Conservation (phyloP, 1,284 basidiomycete species). For the Puccinia triticina region DNA sequence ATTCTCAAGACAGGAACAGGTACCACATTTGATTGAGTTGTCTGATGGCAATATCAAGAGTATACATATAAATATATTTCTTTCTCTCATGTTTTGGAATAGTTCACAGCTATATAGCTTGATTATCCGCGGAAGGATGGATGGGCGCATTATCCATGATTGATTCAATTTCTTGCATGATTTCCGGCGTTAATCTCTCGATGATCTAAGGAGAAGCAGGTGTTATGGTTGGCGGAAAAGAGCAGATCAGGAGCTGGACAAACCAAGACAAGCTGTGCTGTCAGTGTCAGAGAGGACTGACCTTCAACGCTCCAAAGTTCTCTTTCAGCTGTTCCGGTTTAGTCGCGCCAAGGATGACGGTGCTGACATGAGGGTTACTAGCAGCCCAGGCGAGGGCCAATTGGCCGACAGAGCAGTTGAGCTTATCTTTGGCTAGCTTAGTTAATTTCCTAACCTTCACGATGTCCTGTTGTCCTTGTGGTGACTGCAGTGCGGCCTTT, state of each 20-base stretch:
- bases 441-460: slow-evolving; percentile 42
- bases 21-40: no score
- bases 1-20: neutral
- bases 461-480: slow-evolving; percentile 47
- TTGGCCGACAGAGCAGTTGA: slow-evolving; percentile 67
- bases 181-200: slow-evolving; percentile 70
- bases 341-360: slow-evolving; percentile 71
- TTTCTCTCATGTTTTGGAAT: no score
- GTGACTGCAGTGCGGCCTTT: no score
- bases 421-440: slow-evolving; percentile 56
- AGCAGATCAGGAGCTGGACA: no score
- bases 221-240: neutral
- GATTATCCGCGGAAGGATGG: slow-evolving; percentile 48
- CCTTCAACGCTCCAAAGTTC: slow-evolving; percentile 72
- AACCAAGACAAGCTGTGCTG: no score
- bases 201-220: slow-evolving; percentile 57
- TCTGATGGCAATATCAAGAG: no score
- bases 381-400: slow-evolving; percentile 79
- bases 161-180: slow-evolving; percentile 70
- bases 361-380: slow-evolving; percentile 70
- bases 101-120: no score
- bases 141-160: slow-evolving; percentile 67
- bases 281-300: slow-evolving; percentile 56
- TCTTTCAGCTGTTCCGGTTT: slow-evolving; percentile 67
- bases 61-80: no score